Evolutionary conservation across 371 early-diverging fungal genomes (phyloP).

Genomic region (Choanephora cucurbitarum): DNA sequence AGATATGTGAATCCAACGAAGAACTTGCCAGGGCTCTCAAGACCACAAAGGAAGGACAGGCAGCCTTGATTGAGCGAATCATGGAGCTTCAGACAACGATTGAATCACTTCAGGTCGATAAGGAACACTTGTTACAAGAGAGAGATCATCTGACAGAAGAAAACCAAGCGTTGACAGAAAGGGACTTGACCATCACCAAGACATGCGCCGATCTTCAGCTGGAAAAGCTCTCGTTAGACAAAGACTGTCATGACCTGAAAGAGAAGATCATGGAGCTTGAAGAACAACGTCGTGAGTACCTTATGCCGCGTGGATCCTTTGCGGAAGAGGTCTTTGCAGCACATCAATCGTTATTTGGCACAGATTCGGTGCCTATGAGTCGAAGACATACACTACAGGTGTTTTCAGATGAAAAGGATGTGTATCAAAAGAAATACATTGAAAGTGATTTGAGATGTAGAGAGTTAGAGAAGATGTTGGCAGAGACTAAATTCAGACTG

Average conservation of each 20-base stretch:
- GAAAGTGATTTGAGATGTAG: constrained; percentile 51
- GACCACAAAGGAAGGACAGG: constrained; percentile 29
- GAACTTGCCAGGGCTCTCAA: constrained; percentile 22
- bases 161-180: constrained; percentile 28
- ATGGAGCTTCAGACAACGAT: constrained; percentile 30
- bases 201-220: constrained; percentile 40
- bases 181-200: constrained; percentile 33
- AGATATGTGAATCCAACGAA: constrained; percentile 45
- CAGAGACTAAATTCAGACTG: constrained; percentile 47
- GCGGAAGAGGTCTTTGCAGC: constrained; percentile 51
- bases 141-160: constrained; percentile 25
- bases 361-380: constrained; percentile 8
- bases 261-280: constrained; percentile 36
- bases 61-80: constrained; percentile 28
- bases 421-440: constrained; percentile 44
- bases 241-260: constrained; percentile 27
- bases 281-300: constrained; percentile 42
- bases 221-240: constrained; percentile 37
- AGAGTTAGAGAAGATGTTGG: constrained; percentile 50
- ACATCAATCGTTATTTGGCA: constrained; percentile 39
- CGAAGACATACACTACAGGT: constrained; percentile 29
- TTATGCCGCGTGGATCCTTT: constrained; percentile 49
- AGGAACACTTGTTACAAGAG: constrained; percentile 40
- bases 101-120: constrained; percentile 23
- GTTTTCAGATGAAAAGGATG: constrained; percentile 6